Base-by-base conservation (phyloP, 345 rosid genomes). In the Salix caprea region DNA sequence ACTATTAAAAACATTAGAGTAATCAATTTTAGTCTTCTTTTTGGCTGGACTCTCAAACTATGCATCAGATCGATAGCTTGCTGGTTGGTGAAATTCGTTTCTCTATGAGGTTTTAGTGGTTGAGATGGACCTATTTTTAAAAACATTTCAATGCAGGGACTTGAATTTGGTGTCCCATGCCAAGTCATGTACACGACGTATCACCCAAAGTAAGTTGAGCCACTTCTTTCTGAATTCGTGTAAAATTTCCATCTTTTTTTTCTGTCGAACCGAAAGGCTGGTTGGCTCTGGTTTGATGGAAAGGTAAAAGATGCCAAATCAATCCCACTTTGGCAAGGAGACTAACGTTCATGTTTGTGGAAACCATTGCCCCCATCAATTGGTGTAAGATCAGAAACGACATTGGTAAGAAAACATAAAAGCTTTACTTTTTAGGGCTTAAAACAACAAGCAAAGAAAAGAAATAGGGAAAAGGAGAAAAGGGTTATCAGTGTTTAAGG, bases 141-240 rank as follows among this genome's bases (percentile, higher is more conserved):
- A 50, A 10, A 37, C 42, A 48, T 65, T 73, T 66, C 50, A 24
- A 16, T 48, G 54, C 18, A 6, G 40, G 60, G 37, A 4, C 39
- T 56, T 56, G 11, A n/a, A 48, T 40, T 37, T 10, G 76, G 56
- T 69, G 81, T 28, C 81, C 67, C 74, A 46, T 65, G 77, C 71
- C 67, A 79, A 82, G 62, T 82, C 85, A 74, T 71, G 44, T 71
- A 71, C 79, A 75, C 66, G 52, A 75, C 66, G 34, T 78, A 73
- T 70, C 65, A 6, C 16, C 19, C 28, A 23, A 77, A 40, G 65
- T 24, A 30, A 10, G 73, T 32, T 16, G 69, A 26, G n/a, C 50
- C 34, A 6, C 60, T 37, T 62, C 67, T 76, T 65, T 80, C 66
- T 69, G 16, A 2, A 16, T 60, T 34, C 32, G 56, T 32, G 24